Conservation (phyloP, 768 basidiomycete species). For the Pisolithus tinctorius region DNA sequence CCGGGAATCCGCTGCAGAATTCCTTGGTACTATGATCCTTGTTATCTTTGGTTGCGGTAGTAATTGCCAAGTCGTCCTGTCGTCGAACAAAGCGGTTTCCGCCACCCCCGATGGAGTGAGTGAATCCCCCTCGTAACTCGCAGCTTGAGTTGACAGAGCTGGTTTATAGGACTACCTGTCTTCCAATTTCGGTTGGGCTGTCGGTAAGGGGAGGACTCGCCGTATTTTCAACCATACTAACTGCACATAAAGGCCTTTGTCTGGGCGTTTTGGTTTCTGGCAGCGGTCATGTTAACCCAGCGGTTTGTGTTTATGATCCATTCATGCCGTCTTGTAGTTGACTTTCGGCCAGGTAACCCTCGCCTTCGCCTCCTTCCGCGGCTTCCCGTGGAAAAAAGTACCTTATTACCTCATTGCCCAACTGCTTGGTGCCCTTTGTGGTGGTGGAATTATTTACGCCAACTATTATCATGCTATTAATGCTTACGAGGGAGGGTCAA, state of each 20-base stretch:
- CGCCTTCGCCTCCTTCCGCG: slow-evolving; percentile 58
- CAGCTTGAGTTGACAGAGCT: neutral
- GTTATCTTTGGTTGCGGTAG: slow-evolving; percentile 55
- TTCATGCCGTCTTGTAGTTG: neutral
- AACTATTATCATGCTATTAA: slow-evolving; percentile 66
- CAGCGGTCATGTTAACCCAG: slow-evolving; percentile 72
- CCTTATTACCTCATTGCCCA: slow-evolving; percentile 63
- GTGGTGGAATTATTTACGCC: slow-evolving; percentile 51
- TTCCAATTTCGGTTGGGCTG: slow-evolving; percentile 25
- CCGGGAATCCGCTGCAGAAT: slow-evolving; percentile 59
- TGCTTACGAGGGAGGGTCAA: slow-evolving; percentile 49
- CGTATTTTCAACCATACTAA: neutral
- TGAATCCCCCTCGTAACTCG: slow-evolving; percentile 6
- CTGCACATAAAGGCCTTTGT: slow-evolving; percentile 35
- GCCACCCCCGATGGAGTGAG: slow-evolving; percentile 50
- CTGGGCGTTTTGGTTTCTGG: slow-evolving; percentile 64
- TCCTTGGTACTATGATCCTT: slow-evolving; percentile 51
- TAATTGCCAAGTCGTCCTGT: slow-evolving; percentile 50
- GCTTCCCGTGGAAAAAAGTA: slow-evolving; percentile 78
- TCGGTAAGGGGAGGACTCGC: slow-evolving; percentile 14
- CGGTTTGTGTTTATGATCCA: slow-evolving; percentile 32
- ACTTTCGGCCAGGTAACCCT: slow-evolving; percentile 52
- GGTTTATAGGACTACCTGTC: slow-evolving; percentile 16
- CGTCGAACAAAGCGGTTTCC: slow-evolving; percentile 38
- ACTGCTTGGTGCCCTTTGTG: slow-evolving; percentile 52